Evolutionary conservation across 176 grass and related monocot species (phyloP).

Genomic region (Hordeum marinum): DNA sequence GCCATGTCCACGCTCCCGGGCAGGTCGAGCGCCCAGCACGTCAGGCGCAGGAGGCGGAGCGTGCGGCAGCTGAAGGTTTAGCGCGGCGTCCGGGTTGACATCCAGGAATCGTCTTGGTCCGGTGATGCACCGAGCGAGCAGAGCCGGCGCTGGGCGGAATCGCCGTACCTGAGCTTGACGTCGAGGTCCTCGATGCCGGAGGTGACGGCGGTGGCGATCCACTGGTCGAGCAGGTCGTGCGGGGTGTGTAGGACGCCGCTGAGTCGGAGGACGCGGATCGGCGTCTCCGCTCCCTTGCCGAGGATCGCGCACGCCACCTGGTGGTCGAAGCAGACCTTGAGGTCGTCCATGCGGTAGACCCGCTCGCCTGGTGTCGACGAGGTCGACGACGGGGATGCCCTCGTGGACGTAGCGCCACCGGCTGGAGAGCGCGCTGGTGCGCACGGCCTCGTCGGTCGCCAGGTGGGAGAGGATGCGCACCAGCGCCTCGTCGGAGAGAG

Average conservation of each 20-base stretch:
- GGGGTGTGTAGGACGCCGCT: neutral
- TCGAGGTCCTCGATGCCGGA: neutral
- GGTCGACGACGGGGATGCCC: neutral
- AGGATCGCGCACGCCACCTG: neutral
- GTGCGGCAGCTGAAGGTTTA: neutral
- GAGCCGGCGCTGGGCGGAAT: neutral
- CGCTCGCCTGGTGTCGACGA: neutral
- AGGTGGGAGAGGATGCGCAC: neutral
- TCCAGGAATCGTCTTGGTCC: neutral
- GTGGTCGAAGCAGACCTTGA: slow-evolving; percentile 7
- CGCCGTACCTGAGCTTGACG: neutral
- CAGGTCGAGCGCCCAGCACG: neutral
- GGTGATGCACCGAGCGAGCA: neutral
- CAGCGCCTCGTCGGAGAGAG: neutral
- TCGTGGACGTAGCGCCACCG: neutral
- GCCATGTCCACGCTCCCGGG: neutral
- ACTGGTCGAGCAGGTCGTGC: neutral
- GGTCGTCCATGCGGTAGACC: neutral
- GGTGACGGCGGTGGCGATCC: neutral
- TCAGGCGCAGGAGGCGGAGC: neutral
- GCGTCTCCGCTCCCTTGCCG: neutral
- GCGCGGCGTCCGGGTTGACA: neutral
- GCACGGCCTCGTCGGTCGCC: neutral
- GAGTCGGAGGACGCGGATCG: neutral
- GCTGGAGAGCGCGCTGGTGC: neutral